Evolutionary conservation across 257 asterid species (phyloP), one percentile per base, ranked within the genome.

Genomic region (Anisodus acutangulus): DNA sequence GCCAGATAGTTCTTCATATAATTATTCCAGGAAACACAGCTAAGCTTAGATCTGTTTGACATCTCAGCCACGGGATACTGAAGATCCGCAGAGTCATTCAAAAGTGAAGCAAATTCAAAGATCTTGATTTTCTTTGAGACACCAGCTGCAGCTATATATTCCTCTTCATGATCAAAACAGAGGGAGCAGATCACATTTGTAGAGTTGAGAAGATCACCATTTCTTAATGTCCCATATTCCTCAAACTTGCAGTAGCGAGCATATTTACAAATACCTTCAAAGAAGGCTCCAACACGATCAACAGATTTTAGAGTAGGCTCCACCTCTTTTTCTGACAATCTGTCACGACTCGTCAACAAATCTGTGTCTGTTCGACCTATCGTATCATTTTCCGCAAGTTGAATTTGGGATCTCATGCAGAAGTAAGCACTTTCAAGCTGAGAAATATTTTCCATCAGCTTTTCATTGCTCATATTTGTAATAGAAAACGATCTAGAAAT

Each of bases 21-120:
- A 43, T 26, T 83, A 85, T 92, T 92, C 95, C 95, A 92, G 87
- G 92, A 87, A 66, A 91, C 67, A 39, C 92, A 90, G 70, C 91
- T 92, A 26, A 92, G 68, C 88, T 85, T 90, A 2, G 94, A 89
- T 26, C 80, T 60, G 64, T 86, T 89, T 4, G 88, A 79, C 90
- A 92, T 85, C 84, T 92, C 94, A 79, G 88, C 80, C 57, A 87
- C 83, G 11, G 94, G 95, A 86, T 91, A 92, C 39, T 91, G 94
- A 79, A 90, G 84, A 81, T 91, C 93, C n/a, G 82, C 87, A n/a
- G 79, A 35, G 43, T 87, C 91, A 83, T 88, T 70, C 74, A 89
- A 49, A 60, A 92, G 90, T n/a, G 92, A 72, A 67, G 57, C 76
- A 37, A 86, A 58, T 72, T 90, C 93, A 35, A 89, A 92, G 53